Evolutionary conservation across 768 basidiomycete species (phyloP), one percentile per base, ranked within the genome.

Genomic region (Amanita exitialis): DNA sequence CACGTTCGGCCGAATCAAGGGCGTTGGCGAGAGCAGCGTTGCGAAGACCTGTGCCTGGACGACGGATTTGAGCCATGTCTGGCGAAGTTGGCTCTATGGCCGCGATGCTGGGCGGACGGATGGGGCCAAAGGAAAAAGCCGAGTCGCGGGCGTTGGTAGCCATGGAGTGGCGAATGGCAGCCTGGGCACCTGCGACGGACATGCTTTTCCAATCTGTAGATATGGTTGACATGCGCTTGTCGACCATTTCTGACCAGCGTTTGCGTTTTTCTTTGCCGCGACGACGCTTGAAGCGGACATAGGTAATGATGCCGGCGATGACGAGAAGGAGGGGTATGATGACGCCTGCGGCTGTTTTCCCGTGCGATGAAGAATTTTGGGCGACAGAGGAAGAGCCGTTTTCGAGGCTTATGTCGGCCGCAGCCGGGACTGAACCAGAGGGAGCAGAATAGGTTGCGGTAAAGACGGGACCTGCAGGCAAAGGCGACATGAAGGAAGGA

Each of bases 161-260:
- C 25, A 87, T 80, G 38, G 78, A 81, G 57, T 73, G 75, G 53
- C 87, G 78, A 56, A 91, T 83, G 9, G 86, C 89, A 30, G 81
- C 85, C 18, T 72, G 70, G 0, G 87, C 89, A 44, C 86, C 88
- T 3, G 77, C 81, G 4, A 72, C 69, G 6, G 82, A 78, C 57
- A 89, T 80, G 39, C 75, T 73, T 62, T 82, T 83, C 88, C 88
- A 90, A 59, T 89, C 84, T 16, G 74, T 68, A 5, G 80, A 82
- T 56, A 90, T 86, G 44, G 83, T 86, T 2, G 80, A 83, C 88
- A 91, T 90, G 63, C 88, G 83, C 64, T 79, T 80, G 68, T 91
- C 88, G 63, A 91, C 64, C 8, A 71, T 76, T 61, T 81, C 74
- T 36, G 75, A 79, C 72, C 78, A 91, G 18, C 72, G 71, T 62